Evolutionary conservation across 345 rosid species (phyloP).

Genomic region (Melaleuca quinquenervia): DNA sequence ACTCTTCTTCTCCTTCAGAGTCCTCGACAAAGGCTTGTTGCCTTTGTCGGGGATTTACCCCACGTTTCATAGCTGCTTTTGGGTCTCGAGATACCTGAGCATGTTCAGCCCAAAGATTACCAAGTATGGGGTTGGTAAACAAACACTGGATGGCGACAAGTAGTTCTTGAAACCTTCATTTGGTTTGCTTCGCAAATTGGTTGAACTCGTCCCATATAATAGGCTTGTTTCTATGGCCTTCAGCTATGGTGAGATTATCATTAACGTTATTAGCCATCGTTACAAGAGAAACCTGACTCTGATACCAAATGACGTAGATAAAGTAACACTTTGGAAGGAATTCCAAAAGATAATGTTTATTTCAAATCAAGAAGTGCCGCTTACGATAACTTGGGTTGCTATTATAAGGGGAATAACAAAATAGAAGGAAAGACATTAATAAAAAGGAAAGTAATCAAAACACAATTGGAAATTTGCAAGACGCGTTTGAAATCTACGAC

Average conservation of each 20-base stretch:
- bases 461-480: rapidly evolving
- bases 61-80: background rate
- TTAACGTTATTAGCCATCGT: background rate
- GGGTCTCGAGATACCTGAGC: rapidly evolving
- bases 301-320: background rate
- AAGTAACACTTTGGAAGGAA: background rate
- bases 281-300: background rate
- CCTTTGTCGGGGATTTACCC: background rate
- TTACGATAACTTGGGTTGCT: background rate
- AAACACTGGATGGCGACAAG: background rate
- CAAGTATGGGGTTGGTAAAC: background rate
- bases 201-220: background rate
- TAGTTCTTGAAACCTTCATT: background rate
- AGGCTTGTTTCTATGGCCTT: background rate
- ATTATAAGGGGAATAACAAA: background rate
- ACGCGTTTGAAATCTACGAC: background rate
- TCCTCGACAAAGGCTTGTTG: background rate
- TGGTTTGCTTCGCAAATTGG: background rate
- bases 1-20: background rate
- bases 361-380: rapidly evolving
- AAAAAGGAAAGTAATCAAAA: background rate
- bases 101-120: background rate
- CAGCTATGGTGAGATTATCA: background rate
- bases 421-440: background rate
- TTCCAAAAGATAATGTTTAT: background rate